phyloP scores from a whole-genome alignment of 2,329 filamentous ascomycete genomes.

The Fusarium illudens region DNA sequence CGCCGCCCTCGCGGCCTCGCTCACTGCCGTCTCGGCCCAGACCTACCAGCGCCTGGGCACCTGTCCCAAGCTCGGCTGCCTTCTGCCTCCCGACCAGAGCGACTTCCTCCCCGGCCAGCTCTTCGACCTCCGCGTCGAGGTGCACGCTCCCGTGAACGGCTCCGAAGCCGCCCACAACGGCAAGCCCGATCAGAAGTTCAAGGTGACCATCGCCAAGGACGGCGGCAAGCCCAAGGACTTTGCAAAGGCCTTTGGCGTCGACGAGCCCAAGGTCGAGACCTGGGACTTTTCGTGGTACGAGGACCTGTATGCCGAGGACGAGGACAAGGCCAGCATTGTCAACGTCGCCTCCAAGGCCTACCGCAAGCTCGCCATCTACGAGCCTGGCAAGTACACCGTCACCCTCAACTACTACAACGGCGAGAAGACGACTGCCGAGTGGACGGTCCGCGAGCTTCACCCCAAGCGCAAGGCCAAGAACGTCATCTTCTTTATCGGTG shows the following conservation, averaged over 20 bases:
- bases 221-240: constrained; percentile 62
- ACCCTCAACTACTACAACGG: constrained; percentile 79
- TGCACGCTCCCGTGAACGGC: constrained; percentile 83
- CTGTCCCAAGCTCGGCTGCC: constrained; percentile 66
- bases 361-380: constrained; percentile 76
- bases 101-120: constrained; percentile 86
- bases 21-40: constrained; percentile 59
- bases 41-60: constrained; percentile 68
- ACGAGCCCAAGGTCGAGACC: constrained; percentile 77
- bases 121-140: constrained; percentile 84
- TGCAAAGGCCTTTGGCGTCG: constrained; percentile 72
- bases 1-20: constrained; percentile 47
- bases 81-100: constrained; percentile 70
- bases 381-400: constrained; percentile 81
- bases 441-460: constrained; percentile 77
- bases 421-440: constrained; percentile 75
- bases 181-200: constrained; percentile 77
- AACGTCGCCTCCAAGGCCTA: constrained; percentile 84
- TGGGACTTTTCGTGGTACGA: constrained; percentile 90
- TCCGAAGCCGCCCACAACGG: constrained; percentile 77
- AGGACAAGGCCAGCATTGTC: constrained; percentile 73
- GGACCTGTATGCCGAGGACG: constrained; percentile 81
- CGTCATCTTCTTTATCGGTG: constrained; percentile 84
- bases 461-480: constrained; percentile 82
- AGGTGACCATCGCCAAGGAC: constrained; percentile 75